Evolutionary conservation across 1,139 yeast genomes (phyloP), one percentile per base, ranked within the genome.

Genomic region (Keqinozyma sinolaborantium): DNA sequence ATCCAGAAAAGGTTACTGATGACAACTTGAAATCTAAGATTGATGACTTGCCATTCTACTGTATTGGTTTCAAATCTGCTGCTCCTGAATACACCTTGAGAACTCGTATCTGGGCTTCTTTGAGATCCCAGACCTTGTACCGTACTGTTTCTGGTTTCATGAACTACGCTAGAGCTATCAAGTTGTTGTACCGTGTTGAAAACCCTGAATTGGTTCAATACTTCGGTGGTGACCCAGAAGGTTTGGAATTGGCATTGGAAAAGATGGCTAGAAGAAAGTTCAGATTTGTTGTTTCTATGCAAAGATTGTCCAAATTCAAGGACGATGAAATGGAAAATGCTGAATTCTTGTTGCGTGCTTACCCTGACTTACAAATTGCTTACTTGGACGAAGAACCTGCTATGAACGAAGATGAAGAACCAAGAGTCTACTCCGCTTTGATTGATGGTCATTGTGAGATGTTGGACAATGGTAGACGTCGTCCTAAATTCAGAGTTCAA

Each of bases 241-340:
- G 81, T 36, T 73, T 92, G 52, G 98, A 92, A 70, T 79, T 90
- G 59, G 98, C 95, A 60, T 79, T 92, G 47, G 98, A 92, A 70
- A 84, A 92, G 58, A 94, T 92, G 98, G 97, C 99, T 23, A 85
- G 98, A 74, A 83, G 99, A 73, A 92, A 94, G 70, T 94, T 92
- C 77, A 87, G 88, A 72, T 90, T 92, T 56, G 75, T 90, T 60
- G 96, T 92, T 55, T 86, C 97, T 32, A 92, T 92, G 98, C 98
- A 92, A 74, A 85, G 98, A 78, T 77, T 92, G 60, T 78, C 97
- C 45, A 94, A 92, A 64, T 92, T 92, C 68, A 85, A 90, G 63
- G 95, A 95, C 42, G 97, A 92, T 53, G 98, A 92, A 69, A 75
- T 87, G 78, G 98, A 92, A 70, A 92, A 92, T 58, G 95, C 98